A percentile compares a stretch with the other conserved stretches of the same genome.
Conservation (phyloP, 768 basidiomycete genomes). For the Tulasnella sp. region DNA sequence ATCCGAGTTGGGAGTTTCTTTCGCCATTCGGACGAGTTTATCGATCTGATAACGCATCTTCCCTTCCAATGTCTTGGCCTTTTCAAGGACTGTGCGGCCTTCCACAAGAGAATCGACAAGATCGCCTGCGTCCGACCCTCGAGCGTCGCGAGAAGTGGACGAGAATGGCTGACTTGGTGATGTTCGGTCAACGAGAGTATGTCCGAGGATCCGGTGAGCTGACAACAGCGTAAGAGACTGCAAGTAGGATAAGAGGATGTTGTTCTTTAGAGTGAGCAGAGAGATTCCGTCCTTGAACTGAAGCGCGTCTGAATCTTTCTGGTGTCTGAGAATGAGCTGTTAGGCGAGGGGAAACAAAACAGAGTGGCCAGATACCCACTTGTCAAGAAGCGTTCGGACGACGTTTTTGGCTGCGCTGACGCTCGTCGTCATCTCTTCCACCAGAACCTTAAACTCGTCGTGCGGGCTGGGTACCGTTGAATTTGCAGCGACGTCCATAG, state of each 20-base stretch:
- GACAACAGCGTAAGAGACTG: conserved; percentile 69
- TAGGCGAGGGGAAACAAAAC: neutral
- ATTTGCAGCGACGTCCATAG: neutral
- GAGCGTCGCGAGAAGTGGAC: conserved; percentile 36
- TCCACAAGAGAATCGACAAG: conserved; percentile 72
- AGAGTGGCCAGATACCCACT: conserved; percentile 30
- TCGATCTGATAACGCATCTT: conserved; percentile 94
- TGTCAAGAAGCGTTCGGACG: conserved; percentile 44
- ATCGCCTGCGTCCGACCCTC: conserved; percentile 59
- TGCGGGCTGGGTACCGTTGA: neutral
- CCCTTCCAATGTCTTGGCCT: conserved; percentile 70
- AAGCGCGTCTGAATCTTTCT: conserved; percentile 25
- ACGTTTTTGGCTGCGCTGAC: conserved; percentile 50
- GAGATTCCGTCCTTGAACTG: conserved; percentile 77
- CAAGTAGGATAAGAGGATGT: conserved; percentile 72
- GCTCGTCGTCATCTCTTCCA: conserved; percentile 52
- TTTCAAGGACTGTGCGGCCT: conserved; percentile 75
- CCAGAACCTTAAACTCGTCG: conserved; percentile 24
- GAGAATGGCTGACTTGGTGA: conserved; percentile 46
- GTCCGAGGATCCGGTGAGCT: conserved; percentile 58
- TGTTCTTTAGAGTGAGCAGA: conserved; percentile 77
- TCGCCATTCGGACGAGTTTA: conserved; percentile 72
- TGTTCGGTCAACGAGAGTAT: conserved; percentile 44
- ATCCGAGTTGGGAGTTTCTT: conserved; percentile 37
- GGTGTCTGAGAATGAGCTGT: neutral